Evolutionary conservation across 176 grass and related monocot genomes (phyloP), one percentile per base, ranked within the genome.

Genomic region (Cenchrus americanus): DNA sequence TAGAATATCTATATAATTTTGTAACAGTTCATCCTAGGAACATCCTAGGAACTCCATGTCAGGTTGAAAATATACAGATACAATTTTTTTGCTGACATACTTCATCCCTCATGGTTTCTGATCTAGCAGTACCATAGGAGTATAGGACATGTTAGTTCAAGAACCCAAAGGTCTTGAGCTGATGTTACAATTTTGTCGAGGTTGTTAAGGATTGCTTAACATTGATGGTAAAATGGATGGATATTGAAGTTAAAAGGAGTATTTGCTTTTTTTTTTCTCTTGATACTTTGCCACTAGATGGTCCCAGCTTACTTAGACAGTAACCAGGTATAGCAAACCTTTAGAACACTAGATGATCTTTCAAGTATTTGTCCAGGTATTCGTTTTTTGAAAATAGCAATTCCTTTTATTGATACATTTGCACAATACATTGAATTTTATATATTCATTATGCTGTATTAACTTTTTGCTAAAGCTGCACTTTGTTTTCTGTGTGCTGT

Each of bases 401-500:
- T 6, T 40, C 4, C 43, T 22, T 63, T 40, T 74, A 83, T 83
- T 14, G 49, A 74, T 64, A 40, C 51, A 7, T 64, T 37, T 75
- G n/a, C 13, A 73, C 5, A 47, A 14, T 17, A 14, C 44, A 26
- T 47, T 4, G 6, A 81, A 59, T 23, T 81, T 26, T 27, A 59
- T 59, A 22, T 62, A 70, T 62, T 78, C 42, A 61, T 76, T 23
- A 48, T 77, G 40, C 18, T 61, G 1, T 70, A 57, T 40, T 48
- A 19, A 24, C 63, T 73, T 19, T 17, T 8, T 69, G 22, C 7
- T 79, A 1, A 57, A 78, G 14, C 2, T 83, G 19, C n/a, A 18
- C 37, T 57, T 64, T 83, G 51, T 21, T 74, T 80, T 74, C 75
- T 58, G 26, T 75, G 34, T 52, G n/a, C 2, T 43, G 12, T 79